Conservation (phyloP, 2,329 filamentous ascomycete genomes). For the Trichoderma atrobrunneum region DNA sequence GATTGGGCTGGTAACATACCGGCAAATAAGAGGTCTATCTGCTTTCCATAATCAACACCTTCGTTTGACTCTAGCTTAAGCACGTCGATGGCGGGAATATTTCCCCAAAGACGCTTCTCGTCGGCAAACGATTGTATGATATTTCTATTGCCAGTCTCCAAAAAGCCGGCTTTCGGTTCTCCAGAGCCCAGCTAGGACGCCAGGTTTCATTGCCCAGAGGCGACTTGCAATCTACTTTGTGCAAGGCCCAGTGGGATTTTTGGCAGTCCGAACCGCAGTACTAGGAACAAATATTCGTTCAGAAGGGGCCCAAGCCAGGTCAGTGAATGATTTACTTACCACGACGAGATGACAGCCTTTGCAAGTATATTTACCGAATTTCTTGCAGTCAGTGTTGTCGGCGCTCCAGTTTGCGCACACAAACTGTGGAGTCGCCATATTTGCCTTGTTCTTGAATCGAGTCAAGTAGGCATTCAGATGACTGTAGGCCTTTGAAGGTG, state of each 20-base stretch:
- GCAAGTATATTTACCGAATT: background rate
- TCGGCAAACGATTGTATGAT: background rate
- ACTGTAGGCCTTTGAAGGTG: background rate
- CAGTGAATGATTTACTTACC: background rate
- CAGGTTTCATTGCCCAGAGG: background rate
- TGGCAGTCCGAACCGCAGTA: slow-evolving; percentile 8
- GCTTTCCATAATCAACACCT: background rate
- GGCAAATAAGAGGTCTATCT: background rate
- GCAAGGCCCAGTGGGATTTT: background rate
- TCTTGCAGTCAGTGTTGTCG: background rate
- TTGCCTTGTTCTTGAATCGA: background rate
- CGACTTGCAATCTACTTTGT: background rate
- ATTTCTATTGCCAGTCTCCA: background rate
- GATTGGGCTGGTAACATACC: background rate
- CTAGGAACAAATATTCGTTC: background rate
- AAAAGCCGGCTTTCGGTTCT: background rate
- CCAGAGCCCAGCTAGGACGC: background rate
- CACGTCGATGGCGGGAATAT: background rate
- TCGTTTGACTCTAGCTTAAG: background rate
- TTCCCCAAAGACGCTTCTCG: background rate
- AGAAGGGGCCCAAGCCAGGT: background rate
- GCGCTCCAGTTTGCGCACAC: background rate
- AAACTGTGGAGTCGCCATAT: background rate
- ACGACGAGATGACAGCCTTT: background rate
- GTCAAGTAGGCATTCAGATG: background rate